phyloP scores from a whole-genome alignment of 108 stramenopile genomes.

The Cyclostephanos invisitatus region DNA sequence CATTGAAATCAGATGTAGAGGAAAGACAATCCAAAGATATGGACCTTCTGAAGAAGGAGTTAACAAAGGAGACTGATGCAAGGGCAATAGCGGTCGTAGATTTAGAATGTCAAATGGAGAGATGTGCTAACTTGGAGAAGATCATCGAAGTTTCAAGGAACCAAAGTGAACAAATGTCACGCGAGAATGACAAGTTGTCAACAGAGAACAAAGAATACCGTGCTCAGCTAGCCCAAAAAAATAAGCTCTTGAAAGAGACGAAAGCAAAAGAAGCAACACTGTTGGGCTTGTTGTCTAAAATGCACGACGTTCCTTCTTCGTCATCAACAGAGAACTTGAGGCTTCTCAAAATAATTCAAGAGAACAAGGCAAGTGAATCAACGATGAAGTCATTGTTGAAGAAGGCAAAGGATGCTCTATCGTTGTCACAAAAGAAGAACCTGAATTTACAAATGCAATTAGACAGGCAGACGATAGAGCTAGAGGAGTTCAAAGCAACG shows the following conservation, averaged over 20 bases:
- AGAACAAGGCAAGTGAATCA: background rate
- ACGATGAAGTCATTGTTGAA: constrained; percentile 1
- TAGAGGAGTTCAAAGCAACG: background rate
- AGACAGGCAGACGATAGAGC: background rate
- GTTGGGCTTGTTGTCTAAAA: constrained; percentile 3
- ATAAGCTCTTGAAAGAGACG: background rate
- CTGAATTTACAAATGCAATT: constrained; percentile 3
- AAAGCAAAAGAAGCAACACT: constrained; percentile 3
- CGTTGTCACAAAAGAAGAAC: background rate
- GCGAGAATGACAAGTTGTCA: background rate
- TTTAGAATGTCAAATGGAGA: background rate
- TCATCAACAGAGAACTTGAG: background rate
- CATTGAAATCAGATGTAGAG: constrained; percentile 6
- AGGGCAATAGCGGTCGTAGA: constrained; percentile 7
- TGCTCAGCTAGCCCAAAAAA: constrained; percentile 1
- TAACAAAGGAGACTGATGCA: constrained; percentile 9
- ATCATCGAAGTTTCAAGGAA: background rate
- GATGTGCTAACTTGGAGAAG: background rate
- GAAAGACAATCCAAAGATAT: constrained; percentile 7
- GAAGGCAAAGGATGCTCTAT: background rate
- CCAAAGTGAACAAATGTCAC: background rate
- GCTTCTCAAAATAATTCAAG: background rate
- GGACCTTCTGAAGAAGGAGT: background rate
- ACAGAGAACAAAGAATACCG: constrained; percentile 3
- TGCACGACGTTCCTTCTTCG: background rate